Evolutionary conservation across 768 basidiomycete species (phyloP), one percentile per base, ranked within the genome.

Genomic region (Sporobolomyces pararoseus): DNA sequence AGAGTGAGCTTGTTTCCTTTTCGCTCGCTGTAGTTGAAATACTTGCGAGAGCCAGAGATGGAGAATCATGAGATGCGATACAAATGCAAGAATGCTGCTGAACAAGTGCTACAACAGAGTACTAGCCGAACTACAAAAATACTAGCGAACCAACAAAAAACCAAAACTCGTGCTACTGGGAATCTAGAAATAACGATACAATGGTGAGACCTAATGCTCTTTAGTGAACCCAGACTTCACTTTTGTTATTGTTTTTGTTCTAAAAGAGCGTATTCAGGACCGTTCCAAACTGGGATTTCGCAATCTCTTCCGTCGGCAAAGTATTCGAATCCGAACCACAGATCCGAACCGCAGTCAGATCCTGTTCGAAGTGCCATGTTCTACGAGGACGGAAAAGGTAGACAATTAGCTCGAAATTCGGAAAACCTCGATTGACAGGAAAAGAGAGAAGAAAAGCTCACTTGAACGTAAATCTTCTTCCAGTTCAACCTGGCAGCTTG

Each of bases 281-380:
- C 75, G 65, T 63, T 70, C 74, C 74, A 75, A 2, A 63, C 66
- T 0, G 71, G 71, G 50, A 75, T 60, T 2, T 55, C n/a, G 52
- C 74, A 75, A 12, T 72, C 68, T 14, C 60, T 37, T 19, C 71
- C 71, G 37, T 75, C 74, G 34, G 74, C 68, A 23, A 68, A 73
- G 39, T 70, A 67, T 60, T 70, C 64, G 60, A 68, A 72, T 3
- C 57, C 47, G 65, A 75, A 75, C 74, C 74, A 75, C n/a, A 68
- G n/a, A 42, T 72, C 71, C 37, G 32, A 7, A 0, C 71, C 71
- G 39, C 71, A 72, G n/a, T 68, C 66, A 16, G 68, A 25, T 9
- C 71, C 71, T 2, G 32, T 23, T n/a, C 59, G 59, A 3, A 37
- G 39, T 17, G 66, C 66, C 71, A 72, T 72, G 63, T 72, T 72